phyloP scores from a whole-genome alignment of 345 rosid species.

The Hibiscus trionum region DNA sequence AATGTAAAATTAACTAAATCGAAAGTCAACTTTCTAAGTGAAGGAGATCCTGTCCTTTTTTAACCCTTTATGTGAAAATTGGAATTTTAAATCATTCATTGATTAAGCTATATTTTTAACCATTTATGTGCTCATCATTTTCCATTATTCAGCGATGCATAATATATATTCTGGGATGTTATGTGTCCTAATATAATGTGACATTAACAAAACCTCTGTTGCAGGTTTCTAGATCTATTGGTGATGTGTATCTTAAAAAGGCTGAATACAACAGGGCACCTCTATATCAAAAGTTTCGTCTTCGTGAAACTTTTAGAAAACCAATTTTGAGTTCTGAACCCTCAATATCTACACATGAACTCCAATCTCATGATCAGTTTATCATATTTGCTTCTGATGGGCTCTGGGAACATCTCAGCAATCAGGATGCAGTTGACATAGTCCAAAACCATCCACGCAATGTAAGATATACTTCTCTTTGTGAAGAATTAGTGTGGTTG shows the following conservation, averaged over 20 bases:
- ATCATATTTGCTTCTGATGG: conserved; percentile 94
- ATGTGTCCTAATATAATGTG: no score
- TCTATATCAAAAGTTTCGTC: conserved; percentile 66
- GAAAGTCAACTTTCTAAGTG: not conserved
- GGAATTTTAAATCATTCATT: not conserved
- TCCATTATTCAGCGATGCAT: not conserved
- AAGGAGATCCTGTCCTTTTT: not conserved
- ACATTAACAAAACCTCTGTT: conserved; percentile 1
- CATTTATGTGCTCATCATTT: not conserved
- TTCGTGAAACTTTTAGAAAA: conserved; percentile 69
- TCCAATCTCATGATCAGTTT: conserved; percentile 72
- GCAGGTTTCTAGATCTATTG: conserved; percentile 90
- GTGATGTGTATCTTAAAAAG: conserved; percentile 87
- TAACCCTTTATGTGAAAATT: not conserved
- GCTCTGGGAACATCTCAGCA: conserved; percentile 92
- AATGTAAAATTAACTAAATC: not conserved
- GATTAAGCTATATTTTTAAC: not conserved
- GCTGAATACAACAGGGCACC: conserved; percentile 88
- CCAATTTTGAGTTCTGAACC: conserved; percentile 92
- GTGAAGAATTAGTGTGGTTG: not conserved
- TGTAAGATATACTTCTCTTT: conserved; percentile 33
- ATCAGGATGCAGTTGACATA: conserved; percentile 87
- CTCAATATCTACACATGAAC: conserved; percentile 56
- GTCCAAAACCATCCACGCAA: conserved; percentile 72
- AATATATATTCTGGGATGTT: not conserved